Base-by-base conservation (phyloP, 2,329 filamentous ascomycete species). In the Fusarium cicatricum region DNA sequence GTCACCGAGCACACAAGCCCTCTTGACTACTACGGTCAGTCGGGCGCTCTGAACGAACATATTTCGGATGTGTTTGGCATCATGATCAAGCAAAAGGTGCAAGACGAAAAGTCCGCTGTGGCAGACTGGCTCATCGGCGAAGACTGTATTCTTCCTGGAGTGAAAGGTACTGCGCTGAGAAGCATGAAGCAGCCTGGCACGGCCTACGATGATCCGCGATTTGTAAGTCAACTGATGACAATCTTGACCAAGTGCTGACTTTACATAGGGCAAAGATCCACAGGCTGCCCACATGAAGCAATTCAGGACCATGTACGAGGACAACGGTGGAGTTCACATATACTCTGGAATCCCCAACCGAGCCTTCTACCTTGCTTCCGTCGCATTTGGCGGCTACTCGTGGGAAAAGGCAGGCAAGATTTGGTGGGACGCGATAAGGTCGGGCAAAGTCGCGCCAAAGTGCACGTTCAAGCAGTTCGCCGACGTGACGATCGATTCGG, bases 261-360 rank as follows among this genome's bases (percentile, higher is more conserved):
- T 5, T 9, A 29, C 29, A 3, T 28, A 79, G 77, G 81, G 80
- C 56, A 82, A 81, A 64, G 82, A 85, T 71, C 80, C 78, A 7
- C 82, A 85, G 63, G 78, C 80, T 1, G 76, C 70, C 49, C 72
- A 81, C 68, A 81, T 83, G 75, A 72, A 71, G 19, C 64, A 76
- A 29, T 82, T 76, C 67, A 69, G 71, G 39, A 60, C 62, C 1
- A 78, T 71, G 3, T 68, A 53, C 4, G 74, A 79, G 8, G 82
- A 84, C 66, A 79, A 81, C 38, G 80, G 80, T 8, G 83, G 83
- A 28, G 82, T 85, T 3, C 82, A 85, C 68, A 71, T 82, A 42
- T 83, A 78, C 70, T 84, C 81, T 6, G 83, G 83, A 6, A 85
- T 86, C 38, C 83, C 82, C 3, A 86, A 85, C 72, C 77, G 78